Evolutionary conservation across 1,284 basidiomycete genomes (phyloP), one percentile per base, ranked within the genome.

Genomic region (Cutaneotrichosporon sp.): DNA sequence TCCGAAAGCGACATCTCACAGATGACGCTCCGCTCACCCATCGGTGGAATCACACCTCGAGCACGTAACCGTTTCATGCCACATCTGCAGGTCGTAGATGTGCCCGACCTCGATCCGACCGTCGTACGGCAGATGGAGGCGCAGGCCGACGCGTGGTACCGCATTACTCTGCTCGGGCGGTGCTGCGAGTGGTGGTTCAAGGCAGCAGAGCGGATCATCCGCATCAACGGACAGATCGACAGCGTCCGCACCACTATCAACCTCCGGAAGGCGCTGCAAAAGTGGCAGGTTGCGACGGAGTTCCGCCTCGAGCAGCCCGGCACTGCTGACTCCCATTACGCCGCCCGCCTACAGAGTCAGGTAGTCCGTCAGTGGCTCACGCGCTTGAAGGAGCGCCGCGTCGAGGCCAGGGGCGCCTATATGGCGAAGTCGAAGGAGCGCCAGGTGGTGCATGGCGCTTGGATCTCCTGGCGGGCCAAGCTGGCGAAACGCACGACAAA

Each of bases 101-200:
- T 61, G 1, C 60, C 50, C 5, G 40, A 55, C 3, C 47, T 63
- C 14, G 56, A 60, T 40, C 53, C 57, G 10, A 58, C 61, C 4
- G 40, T 60, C 21, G 31, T 53, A 30, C 52, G 50, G 22, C 66
- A 72, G 58, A 71, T 77, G 69, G 79, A 79, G 38, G 53, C 52
- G 22, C 65, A 68, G 30, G 79, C 76, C 10, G 75, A 78, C 60
- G 64, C 64, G 14, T 81, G 78, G 55, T 73, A 75, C 60, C 65
- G 70, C 7, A 60, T 73, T 4, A 78, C 77, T 0, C 50, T 80
- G n/a, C 42, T 76, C 58, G 78, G 76, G 2, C 65, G 78, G 51
- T 79, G 78, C 55, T 76, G 71, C 69, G 75, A 76, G 56, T 71
- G 73, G 50, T 81, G 79, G 79, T 59, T 64, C 18, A 69, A 71